phyloP scores from a whole-genome alignment of 495 filamentous ascomycete species.

The Xylaria cubensis region DNA sequence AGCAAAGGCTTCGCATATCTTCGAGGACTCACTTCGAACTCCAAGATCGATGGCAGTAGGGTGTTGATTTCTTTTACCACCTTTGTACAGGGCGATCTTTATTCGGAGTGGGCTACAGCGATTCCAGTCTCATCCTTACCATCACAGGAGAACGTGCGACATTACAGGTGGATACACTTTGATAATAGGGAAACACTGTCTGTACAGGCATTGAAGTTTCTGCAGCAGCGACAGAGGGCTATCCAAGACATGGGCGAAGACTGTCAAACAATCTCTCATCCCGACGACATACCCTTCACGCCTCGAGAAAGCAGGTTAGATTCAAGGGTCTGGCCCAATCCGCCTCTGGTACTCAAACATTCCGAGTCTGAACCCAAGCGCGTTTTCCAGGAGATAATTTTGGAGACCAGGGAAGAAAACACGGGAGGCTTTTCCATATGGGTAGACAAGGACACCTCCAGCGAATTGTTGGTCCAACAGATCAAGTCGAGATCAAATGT shows the following conservation, averaged over 20 bases:
- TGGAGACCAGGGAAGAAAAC: neutral
- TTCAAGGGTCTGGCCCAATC: neutral
- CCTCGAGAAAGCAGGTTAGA: neutral
- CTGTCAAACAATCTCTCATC: neutral
- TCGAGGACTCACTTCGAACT: neutral
- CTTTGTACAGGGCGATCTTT: neutral
- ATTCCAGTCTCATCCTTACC: neutral
- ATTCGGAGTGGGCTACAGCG: neutral
- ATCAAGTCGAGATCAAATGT: neutral
- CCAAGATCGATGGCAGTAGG: neutral
- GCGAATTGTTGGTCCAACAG: neutral
- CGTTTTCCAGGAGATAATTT: neutral
- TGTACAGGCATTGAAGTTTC: neutral
- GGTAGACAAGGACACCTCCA: neutral
- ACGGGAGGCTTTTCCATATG: neutral
- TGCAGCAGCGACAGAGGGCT: neutral
- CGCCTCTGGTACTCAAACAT: neutral
- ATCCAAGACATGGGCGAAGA: neutral
- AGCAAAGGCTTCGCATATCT: neutral
- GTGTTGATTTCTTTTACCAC: neutral
- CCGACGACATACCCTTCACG: neutral
- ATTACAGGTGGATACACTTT: neutral
- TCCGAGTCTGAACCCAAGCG: neutral
- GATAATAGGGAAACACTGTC: neutral
- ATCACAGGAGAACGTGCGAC: neutral